Conservation (phyloP, 306 rosid genomes). For the Prunus armeniaca region DNA sequence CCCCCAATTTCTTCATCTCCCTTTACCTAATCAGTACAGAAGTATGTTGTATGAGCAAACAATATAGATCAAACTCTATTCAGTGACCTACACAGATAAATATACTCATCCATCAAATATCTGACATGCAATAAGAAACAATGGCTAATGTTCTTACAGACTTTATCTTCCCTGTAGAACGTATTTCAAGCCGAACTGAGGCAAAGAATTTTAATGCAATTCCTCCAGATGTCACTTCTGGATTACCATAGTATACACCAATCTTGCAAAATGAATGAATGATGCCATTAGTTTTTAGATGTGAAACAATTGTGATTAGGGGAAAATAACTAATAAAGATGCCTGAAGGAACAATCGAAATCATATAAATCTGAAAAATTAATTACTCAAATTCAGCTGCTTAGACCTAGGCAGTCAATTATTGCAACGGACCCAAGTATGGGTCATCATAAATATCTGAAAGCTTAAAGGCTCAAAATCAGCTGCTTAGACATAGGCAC, state of each 20-base stretch:
- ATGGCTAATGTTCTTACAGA: constrained; percentile 70
- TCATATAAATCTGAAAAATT: background rate
- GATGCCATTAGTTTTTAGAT: constrained; percentile 10
- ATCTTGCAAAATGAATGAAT: constrained; percentile 51
- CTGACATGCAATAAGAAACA: background rate
- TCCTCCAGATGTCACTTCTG: constrained; percentile 99
- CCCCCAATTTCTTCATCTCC: constrained; percentile 96
- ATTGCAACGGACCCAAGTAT: background rate
- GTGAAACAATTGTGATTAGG: background rate
- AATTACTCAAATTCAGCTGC: background rate
- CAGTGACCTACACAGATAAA: constrained; percentile 5
- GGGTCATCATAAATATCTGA: constrained; percentile 8
- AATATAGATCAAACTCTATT: constrained; percentile 17
- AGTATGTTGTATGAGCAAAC: constrained; percentile 19
- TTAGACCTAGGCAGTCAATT: background rate
- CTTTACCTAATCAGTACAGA: constrained; percentile 55
- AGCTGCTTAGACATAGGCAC: background rate
- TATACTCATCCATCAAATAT: constrained; percentile 8
- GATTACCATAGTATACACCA: constrained; percentile 97
- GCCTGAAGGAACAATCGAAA: background rate
- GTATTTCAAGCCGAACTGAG: constrained; percentile 93
- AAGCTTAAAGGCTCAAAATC: background rate
- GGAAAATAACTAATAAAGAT: background rate
- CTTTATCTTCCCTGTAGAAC: constrained; percentile 91
- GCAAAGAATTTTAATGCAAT: constrained; percentile 98